Evolutionary conservation across 805 yeast genomes (phyloP).

Genomic region (Wickerhamiella azyma): DNA sequence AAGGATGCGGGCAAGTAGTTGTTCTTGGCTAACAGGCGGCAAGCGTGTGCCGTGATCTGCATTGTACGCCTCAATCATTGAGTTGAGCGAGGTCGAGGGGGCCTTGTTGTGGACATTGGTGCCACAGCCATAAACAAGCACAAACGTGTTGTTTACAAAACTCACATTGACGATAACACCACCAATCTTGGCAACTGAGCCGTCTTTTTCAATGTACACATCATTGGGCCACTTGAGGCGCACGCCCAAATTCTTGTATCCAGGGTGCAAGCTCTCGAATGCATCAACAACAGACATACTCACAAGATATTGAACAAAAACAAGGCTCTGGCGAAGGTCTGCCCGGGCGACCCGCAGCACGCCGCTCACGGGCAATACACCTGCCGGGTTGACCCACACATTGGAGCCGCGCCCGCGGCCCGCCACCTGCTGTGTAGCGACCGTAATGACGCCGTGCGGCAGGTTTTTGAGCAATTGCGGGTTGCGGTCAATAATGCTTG

Average conservation of each 20-base stretch:
- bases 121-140: conserved; percentile 75
- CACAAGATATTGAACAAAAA: conserved; percentile 74
- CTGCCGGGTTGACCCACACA: conserved; percentile 88
- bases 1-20: conserved; percentile 54
- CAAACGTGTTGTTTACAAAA: conserved; percentile 43
- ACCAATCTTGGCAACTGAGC: conserved; percentile 51
- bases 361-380: conserved; percentile 73
- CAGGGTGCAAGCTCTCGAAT: conserved; percentile 45
- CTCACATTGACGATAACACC: conserved; percentile 79
- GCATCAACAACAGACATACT: conserved; percentile 77
- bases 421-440: conserved; percentile 72
- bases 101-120: conserved; percentile 71
- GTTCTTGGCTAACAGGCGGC: conserved; percentile 34
- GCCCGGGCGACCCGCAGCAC: conserved; percentile 44
- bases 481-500: conserved; percentile 63
- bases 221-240: conserved; percentile 96
- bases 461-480: conserved; percentile 39
- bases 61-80: conserved; percentile 52
- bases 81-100: conserved; percentile 81
- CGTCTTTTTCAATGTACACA: conserved; percentile 46
- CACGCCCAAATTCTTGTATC: conserved; percentile 64
- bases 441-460: conserved; percentile 55
- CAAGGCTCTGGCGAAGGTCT: conserved; percentile 43
- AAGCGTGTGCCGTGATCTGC: conserved; percentile 31
- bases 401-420: conserved; percentile 95